Percentiles rank a stretch among this genome's conserved stretches.
phyloP scores from a whole-genome alignment of 2,329 filamentous ascomycete genomes.

The Apiospora aurea region DNA sequence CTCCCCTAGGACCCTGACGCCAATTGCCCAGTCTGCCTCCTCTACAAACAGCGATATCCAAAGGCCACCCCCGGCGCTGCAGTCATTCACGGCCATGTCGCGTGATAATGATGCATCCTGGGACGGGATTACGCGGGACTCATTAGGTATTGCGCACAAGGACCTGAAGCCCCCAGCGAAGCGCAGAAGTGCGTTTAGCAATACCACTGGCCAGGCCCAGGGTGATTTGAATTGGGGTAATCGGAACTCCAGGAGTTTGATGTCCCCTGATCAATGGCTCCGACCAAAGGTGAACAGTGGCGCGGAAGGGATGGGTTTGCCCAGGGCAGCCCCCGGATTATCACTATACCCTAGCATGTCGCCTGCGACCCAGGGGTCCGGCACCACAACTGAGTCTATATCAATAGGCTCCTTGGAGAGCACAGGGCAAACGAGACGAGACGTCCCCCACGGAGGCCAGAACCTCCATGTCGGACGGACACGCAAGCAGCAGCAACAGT shows the following conservation, averaged over 20 bases:
- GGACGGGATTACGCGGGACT: constrained; percentile 36
- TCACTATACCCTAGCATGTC: constrained; percentile 8
- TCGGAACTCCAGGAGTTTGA: constrained; percentile 22
- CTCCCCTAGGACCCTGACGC: constrained; percentile 36
- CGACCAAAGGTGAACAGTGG: background rate
- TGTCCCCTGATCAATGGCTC: constrained; percentile 13
- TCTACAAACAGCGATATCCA: constrained; percentile 27
- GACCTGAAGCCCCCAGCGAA: constrained; percentile 29
- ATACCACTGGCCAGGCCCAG: constrained; percentile 33
- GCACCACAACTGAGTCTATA: background rate
- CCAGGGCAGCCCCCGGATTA: background rate
- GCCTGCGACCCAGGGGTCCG: constrained; percentile 6
- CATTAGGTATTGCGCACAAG: constrained; percentile 40
- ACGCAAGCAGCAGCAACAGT: constrained; percentile 2
- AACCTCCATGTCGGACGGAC: background rate
- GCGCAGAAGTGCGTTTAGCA: constrained; percentile 42
- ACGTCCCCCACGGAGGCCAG: background rate
- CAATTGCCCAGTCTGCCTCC: constrained; percentile 26
- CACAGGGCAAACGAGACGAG: background rate
- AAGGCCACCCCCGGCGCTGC: constrained; percentile 27
- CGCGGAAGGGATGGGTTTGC: background rate
- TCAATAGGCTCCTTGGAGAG: background rate
- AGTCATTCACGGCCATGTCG: constrained; percentile 25
- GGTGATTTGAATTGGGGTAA: background rate
- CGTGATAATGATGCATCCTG: constrained; percentile 36